Evolutionary conservation across 2,329 filamentous ascomycete genomes (phyloP).

Genomic region (Cladosporium sp.): DNA sequence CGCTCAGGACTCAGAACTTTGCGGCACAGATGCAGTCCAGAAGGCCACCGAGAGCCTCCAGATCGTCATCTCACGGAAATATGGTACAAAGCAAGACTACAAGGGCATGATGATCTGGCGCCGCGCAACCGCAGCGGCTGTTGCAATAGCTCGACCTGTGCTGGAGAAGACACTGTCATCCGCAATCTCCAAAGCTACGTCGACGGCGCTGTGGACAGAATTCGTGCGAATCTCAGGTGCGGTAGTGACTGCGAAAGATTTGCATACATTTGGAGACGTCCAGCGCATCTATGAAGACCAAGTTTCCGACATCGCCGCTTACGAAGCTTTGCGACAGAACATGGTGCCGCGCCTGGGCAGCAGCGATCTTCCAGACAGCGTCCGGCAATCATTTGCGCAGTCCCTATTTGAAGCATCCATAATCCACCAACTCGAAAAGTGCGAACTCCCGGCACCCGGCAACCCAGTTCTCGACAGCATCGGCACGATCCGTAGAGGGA

Average conservation of each 20-base stretch:
- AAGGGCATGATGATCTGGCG: slow-evolving; percentile 76
- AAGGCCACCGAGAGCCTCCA: slow-evolving; percentile 67
- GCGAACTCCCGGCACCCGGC: slow-evolving; percentile 57
- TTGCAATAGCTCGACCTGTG: slow-evolving; percentile 68
- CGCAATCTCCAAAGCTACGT: slow-evolving; percentile 39
- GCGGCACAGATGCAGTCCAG: slow-evolving; percentile 66
- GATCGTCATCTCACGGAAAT: slow-evolving; percentile 75
- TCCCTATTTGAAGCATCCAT: slow-evolving; percentile 81
- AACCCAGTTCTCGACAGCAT: slow-evolving; percentile 62
- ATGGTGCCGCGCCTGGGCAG: slow-evolving; percentile 75
- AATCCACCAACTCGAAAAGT: slow-evolving; percentile 69
- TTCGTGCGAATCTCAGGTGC: slow-evolving; percentile 41
- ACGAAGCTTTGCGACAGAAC: slow-evolving; percentile 67
- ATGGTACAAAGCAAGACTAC: slow-evolving; percentile 71
- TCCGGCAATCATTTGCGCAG: slow-evolving; percentile 69
- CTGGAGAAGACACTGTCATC: slow-evolving; percentile 54
- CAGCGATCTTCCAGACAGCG: slow-evolving; percentile 63
- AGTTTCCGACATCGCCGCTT: slow-evolving; percentile 76
- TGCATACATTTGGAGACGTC: slow-evolving; percentile 34
- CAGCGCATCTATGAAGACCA: slow-evolving; percentile 66
- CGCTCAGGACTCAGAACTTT: slow-evolving; percentile 63
- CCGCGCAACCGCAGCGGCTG: slow-evolving; percentile 70
- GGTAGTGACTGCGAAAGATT: slow-evolving; percentile 42
- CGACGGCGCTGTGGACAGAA: slow-evolving; percentile 64
- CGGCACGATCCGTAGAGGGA: slow-evolving; percentile 67